Conservation (phyloP, 2,329 filamentous ascomycete genomes). For the Chrysoporthe cubensis region DNA sequence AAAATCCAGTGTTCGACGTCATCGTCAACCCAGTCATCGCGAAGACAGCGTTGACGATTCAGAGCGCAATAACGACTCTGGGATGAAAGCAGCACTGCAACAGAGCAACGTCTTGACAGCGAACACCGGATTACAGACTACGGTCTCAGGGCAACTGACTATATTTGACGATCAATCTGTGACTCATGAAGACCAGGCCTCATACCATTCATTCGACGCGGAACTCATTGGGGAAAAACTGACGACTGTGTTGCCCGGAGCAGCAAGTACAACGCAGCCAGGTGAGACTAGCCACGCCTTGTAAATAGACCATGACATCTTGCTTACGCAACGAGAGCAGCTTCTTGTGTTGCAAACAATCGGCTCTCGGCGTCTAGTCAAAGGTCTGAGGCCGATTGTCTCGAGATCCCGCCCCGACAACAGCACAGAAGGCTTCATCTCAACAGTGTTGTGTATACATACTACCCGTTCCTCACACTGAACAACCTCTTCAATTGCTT, state of each 20-base stretch:
- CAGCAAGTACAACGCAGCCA: not conserved
- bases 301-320: not conserved
- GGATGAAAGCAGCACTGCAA: not conserved
- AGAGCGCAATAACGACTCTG: not conserved
- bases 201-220: not conserved
- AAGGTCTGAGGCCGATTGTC: not conserved
- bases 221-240: not conserved
- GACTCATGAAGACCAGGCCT: not conserved
- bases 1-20: conserved; percentile 12
- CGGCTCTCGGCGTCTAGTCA: not conserved
- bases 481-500: conserved; percentile 40
- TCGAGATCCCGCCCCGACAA: not conserved
- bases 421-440: not conserved
- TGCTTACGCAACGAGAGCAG: not conserved
- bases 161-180: not conserved
- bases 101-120: not conserved
- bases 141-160: not conserved
- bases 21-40: not conserved
- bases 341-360: not conserved
- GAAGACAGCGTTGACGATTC: not conserved
- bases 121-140: not conserved
- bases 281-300: not conserved
- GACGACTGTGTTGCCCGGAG: not conserved
- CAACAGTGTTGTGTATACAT: conserved; percentile 37
- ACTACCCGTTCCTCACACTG: conserved; percentile 46